Evolutionary conservation across 352 stramenopile genomes (phyloP).

Genomic region (Thraustotheca clavata): DNA sequence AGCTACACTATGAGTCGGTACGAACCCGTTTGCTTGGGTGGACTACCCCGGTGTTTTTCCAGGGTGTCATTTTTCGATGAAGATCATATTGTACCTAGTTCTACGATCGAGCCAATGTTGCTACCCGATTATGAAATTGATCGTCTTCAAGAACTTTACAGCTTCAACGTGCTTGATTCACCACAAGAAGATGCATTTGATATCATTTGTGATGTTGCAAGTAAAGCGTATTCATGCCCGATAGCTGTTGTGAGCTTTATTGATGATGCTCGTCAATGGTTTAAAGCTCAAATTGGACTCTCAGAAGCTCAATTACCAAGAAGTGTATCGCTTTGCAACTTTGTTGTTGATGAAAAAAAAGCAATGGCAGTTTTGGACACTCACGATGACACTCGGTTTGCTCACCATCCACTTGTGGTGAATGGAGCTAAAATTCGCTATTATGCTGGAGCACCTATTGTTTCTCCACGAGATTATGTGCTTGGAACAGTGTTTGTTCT

Average conservation of each 20-base stretch:
- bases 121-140: slow-evolving; percentile 27
- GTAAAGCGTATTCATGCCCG: slow-evolving; percentile 80
- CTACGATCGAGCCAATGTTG: background rate
- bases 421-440: slow-evolving; percentile 67
- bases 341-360: slow-evolving; percentile 72
- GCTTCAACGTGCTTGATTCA: slow-evolving; percentile 52
- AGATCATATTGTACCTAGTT: background rate
- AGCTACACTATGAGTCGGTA: background rate
- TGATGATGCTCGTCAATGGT: slow-evolving; percentile 80
- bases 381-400: slow-evolving; percentile 61
- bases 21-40: background rate
- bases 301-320: slow-evolving; percentile 75
- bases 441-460: slow-evolving; percentile 75
- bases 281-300: slow-evolving; percentile 74
- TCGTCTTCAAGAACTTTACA: background rate
- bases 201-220: slow-evolving; percentile 75
- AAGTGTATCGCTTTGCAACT: slow-evolving; percentile 64
- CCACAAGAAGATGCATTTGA: slow-evolving; percentile 75
- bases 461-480: slow-evolving; percentile 59
- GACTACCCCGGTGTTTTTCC: background rate
- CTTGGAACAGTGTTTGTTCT: slow-evolving; percentile 82
- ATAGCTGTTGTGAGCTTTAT: slow-evolving; percentile 78
- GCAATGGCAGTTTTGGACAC: slow-evolving; percentile 73
- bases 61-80: background rate
- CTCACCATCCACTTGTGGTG: slow-evolving; percentile 72